A percentile compares a stretch with the other conserved stretches of the same genome.
Conservation (phyloP, 2,329 filamentous ascomycete genomes). For the Myriosclerotinia scirpicola region DNA sequence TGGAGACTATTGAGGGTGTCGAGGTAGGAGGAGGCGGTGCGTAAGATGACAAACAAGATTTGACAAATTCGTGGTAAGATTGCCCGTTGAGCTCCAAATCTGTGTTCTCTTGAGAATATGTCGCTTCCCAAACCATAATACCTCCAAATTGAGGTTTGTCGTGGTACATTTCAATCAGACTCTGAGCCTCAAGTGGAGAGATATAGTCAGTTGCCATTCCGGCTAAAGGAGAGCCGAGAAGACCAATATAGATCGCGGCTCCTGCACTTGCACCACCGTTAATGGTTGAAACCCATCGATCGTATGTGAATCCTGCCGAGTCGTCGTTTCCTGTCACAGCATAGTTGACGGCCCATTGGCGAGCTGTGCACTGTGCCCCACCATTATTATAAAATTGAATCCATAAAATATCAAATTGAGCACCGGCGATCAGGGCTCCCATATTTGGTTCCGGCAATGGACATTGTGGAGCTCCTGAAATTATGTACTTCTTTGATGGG, state of each 20-base stretch:
- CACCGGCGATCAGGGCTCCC: slow-evolving; percentile 34
- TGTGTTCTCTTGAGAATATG: slow-evolving; percentile 30
- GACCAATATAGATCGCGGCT: slow-evolving; percentile 39
- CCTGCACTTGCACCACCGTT: slow-evolving; percentile 30
- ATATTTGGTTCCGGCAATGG: slow-evolving; percentile 38
- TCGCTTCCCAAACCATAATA: slow-evolving; percentile 42
- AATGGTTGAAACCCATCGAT: slow-evolving; percentile 31
- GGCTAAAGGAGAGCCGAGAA: slow-evolving; percentile 29
- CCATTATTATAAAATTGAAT: slow-evolving; percentile 42
- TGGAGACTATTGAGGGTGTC: slow-evolving; percentile 23
- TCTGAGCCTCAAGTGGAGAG: slow-evolving; percentile 31
- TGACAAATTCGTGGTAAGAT: slow-evolving; percentile 30
- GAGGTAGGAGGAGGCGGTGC: slow-evolving; percentile 8
- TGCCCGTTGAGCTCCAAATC: slow-evolving; percentile 22
- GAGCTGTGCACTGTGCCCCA: slow-evolving; percentile 33
- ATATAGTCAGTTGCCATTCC: slow-evolving; percentile 32
- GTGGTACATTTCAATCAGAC: slow-evolving; percentile 33
- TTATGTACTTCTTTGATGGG: slow-evolving; percentile 37
- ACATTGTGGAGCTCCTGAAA: slow-evolving; percentile 41
- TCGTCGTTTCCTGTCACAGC: neutral
- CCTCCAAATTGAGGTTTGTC: slow-evolving; percentile 37
- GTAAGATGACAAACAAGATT: slow-evolving; percentile 28
- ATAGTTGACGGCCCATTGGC: slow-evolving; percentile 28
- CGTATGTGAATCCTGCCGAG: slow-evolving; percentile 32
- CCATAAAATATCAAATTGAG: slow-evolving; percentile 39